Percentiles rank a stretch among this genome's conserved stretches.
phyloP scores from a whole-genome alignment of 306 rosid species.

The Fagus sylvatica region DNA sequence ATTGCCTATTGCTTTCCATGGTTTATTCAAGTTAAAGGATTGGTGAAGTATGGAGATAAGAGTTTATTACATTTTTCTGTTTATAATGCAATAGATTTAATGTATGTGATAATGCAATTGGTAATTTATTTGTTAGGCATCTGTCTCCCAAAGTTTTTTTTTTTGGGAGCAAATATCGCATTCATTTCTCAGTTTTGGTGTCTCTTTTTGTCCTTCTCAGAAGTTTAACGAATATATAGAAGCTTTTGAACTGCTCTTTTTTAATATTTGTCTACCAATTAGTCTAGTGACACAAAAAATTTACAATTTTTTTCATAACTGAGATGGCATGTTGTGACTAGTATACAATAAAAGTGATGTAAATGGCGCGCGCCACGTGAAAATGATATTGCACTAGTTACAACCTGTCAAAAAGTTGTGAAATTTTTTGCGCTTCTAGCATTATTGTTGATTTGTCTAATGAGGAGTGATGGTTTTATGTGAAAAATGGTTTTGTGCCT shows the following conservation, averaged over 20 bases:
- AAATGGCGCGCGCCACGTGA: no score
- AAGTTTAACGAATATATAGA: background rate
- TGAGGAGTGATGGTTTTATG: background rate
- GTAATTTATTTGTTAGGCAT: background rate
- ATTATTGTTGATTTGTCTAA: background rate
- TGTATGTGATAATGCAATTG: background rate
- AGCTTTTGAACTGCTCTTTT: background rate
- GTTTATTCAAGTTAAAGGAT: background rate
- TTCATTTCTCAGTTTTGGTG: background rate
- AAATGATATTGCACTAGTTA: no score
- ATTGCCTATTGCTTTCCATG: background rate
- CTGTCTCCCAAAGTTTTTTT: background rate
- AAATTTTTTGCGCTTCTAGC: no score
- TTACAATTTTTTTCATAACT: no score
- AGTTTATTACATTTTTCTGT: background rate
- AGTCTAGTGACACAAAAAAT: no score
- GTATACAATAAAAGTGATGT: no score
- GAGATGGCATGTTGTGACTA: no score
- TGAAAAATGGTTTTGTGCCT: background rate
- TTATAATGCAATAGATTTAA: no score
- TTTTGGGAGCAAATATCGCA: background rate
- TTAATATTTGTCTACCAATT: background rate
- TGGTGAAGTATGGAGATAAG: background rate
- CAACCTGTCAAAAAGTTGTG: no score
- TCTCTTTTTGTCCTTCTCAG: background rate